A percentile compares a stretch with the other conserved stretches of the same genome.
Conservation (phyloP, 176 grass and related monocot genomes). For the Alloteropsis semialata region DNA sequence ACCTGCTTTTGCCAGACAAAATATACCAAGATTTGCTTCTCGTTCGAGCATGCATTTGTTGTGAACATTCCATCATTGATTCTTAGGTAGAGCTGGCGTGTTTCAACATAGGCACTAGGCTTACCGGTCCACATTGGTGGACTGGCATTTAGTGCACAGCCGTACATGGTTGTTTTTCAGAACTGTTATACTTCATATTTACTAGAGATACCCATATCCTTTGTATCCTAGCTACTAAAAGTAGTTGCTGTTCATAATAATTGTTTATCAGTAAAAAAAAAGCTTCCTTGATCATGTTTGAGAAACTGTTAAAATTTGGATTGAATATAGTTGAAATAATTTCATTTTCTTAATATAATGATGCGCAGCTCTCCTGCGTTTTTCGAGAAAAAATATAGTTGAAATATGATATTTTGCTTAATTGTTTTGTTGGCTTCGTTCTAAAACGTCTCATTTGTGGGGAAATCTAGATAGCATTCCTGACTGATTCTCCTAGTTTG, state of each 20-base stretch:
- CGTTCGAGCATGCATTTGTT: neutral
- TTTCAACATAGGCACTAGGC: neutral
- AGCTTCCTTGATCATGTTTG: neutral
- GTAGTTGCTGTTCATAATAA: neutral
- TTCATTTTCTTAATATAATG: no score
- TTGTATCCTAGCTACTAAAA: neutral
- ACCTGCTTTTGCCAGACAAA: neutral
- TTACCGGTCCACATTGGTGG: neutral
- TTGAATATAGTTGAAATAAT: no score
- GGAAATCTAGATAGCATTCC: neutral
- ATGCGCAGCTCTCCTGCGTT: no score
- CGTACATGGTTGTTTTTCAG: neutral
- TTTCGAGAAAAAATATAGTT: no score
- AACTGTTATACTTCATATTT: neutral
- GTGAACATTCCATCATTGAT: neutral
- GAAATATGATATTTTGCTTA: neutral
- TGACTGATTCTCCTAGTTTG: neutral
- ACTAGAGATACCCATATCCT: neutral
- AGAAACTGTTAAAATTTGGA: neutral
- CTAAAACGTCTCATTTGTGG: neutral
- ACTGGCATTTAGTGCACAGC: neutral
- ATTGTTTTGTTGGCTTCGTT: neutral
- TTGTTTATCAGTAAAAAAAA: neutral
- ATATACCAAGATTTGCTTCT: neutral
- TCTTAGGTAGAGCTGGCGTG: neutral